Evolutionary conservation across 345 rosid genomes (phyloP).

Genomic region (Pelargonium nanum): DNA sequence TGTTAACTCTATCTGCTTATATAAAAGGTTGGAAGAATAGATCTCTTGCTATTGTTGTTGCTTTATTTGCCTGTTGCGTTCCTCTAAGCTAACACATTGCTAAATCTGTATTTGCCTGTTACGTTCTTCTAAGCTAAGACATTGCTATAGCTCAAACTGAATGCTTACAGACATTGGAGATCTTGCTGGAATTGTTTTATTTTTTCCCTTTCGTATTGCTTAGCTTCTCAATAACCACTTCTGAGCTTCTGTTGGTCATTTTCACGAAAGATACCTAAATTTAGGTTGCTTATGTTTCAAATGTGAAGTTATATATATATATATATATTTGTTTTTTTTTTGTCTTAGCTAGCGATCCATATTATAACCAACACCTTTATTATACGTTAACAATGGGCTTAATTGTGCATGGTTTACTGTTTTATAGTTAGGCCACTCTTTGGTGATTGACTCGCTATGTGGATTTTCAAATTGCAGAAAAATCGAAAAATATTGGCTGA

Average conservation of each 20-base stretch:
- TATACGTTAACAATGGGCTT: background rate
- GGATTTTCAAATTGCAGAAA: constrained; percentile 40
- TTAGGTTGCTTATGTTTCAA: background rate
- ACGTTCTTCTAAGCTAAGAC: too few relatives aligned
- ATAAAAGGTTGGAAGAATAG: background rate
- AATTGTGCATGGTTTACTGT: too few relatives aligned
- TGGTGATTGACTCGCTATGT: background rate
- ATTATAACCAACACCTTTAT: background rate
- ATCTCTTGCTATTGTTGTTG: background rate
- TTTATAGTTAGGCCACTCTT: too few relatives aligned
- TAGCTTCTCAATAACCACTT: background rate
- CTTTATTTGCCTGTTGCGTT: background rate
- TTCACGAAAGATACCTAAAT: background rate
- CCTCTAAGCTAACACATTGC: background rate
- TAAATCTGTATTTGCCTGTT: too few relatives aligned
- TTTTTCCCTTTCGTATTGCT: background rate
- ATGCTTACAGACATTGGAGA: too few relatives aligned
- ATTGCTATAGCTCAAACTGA: too few relatives aligned
- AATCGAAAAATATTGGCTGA: constrained; percentile 63
- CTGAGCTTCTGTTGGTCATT: background rate
- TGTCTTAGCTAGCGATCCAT: too few relatives aligned
- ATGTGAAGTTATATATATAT: background rate
- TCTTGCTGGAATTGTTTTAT: background rate
- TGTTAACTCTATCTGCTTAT: constrained; percentile 4
- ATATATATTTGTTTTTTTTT: background rate